Evolutionary conservation across 176 grass and related monocot genomes (phyloP).

Genomic region (Oryza coarctata): DNA sequence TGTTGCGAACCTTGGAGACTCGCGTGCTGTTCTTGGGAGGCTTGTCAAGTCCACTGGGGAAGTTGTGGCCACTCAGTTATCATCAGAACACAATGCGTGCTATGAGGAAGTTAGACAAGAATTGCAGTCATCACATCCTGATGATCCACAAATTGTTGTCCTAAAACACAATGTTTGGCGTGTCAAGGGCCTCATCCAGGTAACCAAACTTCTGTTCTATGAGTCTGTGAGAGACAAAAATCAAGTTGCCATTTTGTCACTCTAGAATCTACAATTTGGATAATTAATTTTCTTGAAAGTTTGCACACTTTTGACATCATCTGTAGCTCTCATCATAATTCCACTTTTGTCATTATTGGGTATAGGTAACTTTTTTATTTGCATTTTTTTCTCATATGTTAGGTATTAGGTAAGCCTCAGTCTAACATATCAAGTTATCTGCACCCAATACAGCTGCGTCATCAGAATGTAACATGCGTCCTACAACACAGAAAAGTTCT

Average conservation of each 20-base stretch:
- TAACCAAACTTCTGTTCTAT: conserved; percentile 26
- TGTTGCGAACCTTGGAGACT: conserved; percentile 73
- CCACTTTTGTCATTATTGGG: conserved; percentile 24
- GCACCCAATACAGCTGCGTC: conserved; percentile 22
- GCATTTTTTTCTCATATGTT: conserved; percentile 27
- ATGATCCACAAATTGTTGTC: conserved; percentile 80
- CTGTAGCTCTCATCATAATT: conserved; percentile 6
- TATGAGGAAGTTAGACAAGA: conserved; percentile 76
- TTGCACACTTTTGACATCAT: conserved; percentile 9
- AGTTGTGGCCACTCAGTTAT: conserved; percentile 64
- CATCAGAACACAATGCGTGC: conserved; percentile 69
- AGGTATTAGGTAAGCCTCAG: conserved; percentile 47
- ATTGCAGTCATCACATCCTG: conserved; percentile 63
- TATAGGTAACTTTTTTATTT: conserved; percentile 20
- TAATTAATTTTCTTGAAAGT: conserved; percentile 23
- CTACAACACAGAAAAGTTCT: conserved; percentile 7
- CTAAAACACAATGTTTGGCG: conserved; percentile 94
- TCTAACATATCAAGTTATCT: conserved; percentile 25
- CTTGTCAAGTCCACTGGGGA: conserved; percentile 65
- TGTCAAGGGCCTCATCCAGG: conserved; percentile 91
- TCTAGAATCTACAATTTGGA: background rate
- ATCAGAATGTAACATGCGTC: conserved; percentile 23
- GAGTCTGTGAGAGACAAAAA: background rate
- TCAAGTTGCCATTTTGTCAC: conserved; percentile 2
- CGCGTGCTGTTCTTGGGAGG: conserved; percentile 67